phyloP scores from a whole-genome alignment of 1,284 basidiomycete genomes.

The Pyrrhoderma noxium region DNA sequence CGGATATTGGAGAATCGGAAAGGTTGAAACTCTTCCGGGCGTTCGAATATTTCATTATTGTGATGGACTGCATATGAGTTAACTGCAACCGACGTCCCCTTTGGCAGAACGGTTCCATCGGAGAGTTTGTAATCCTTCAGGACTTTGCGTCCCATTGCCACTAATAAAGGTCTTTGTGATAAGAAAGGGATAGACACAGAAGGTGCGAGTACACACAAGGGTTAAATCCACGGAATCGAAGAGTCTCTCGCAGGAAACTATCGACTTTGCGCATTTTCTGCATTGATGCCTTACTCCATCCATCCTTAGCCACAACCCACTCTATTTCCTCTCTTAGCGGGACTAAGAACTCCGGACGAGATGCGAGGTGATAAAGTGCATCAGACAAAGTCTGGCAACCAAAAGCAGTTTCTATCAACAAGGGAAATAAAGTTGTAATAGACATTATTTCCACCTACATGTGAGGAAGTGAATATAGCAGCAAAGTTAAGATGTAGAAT shows the following conservation, averaged over 20 bases:
- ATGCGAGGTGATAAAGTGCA: conserved; percentile 31
- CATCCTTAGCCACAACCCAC: conserved; percentile 29
- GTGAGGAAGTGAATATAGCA: conserved; percentile 34
- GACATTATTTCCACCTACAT: conserved; percentile 19
- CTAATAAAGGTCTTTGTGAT: conserved; percentile 20
- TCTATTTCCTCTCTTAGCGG: conserved; percentile 39
- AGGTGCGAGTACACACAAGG: neutral
- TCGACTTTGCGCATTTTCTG: conserved; percentile 38
- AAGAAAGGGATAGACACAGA: neutral
- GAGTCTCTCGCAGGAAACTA: conserved; percentile 40
- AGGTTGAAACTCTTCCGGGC: conserved; percentile 26
- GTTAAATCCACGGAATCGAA: conserved; percentile 29
- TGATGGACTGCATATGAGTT: conserved; percentile 24
- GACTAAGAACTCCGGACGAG: conserved; percentile 31
- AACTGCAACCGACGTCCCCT: conserved; percentile 28
- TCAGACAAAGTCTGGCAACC: conserved; percentile 29
- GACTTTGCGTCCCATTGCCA: conserved; percentile 27
- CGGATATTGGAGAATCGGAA: conserved; percentile 35
- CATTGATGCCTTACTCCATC: conserved; percentile 38
- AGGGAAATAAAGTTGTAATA: conserved; percentile 8
- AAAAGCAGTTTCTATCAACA: neutral
- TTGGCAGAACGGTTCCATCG: conserved; percentile 35
- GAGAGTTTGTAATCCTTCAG: conserved; percentile 34
- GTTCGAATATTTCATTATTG: conserved; percentile 24
- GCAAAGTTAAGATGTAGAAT: conserved; percentile 33